Conservation (phyloP, 2,329 filamentous ascomycete species). For the Claviceps sorghi region DNA sequence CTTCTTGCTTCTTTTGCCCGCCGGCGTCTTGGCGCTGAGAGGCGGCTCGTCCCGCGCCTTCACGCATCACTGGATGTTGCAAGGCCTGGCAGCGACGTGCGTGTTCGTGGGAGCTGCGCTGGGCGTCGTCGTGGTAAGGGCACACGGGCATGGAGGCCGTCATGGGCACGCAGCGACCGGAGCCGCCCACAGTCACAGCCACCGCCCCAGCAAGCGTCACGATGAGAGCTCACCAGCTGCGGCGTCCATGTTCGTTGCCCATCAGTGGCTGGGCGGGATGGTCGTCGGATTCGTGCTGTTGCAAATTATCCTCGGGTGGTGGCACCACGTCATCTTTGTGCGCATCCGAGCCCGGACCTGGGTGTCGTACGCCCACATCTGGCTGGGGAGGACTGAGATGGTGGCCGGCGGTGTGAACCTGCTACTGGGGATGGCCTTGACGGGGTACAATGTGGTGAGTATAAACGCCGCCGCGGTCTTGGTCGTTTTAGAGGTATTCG, state of each 20-base stretch:
- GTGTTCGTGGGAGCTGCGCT: not conserved
- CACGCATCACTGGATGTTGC: not conserved
- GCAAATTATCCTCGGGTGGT: not conserved
- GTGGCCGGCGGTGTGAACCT: not conserved
- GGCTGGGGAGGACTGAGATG: not conserved
- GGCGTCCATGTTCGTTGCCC: not conserved
- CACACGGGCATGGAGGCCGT: not conserved
- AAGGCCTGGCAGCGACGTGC: not conserved
- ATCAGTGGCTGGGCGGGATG: not conserved
- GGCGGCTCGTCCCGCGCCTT: not conserved
- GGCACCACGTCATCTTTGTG: not conserved
- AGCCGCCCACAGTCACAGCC: too few species aligned
- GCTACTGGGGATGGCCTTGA: not conserved
- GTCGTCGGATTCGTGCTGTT: not conserved
- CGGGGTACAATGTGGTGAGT: not conserved
- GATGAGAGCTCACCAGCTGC: not conserved
- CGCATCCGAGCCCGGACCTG: not conserved
- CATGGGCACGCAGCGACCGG: not conserved
- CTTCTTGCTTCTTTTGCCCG: not conserved
- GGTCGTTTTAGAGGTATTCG: not conserved
- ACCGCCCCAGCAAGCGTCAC: not conserved
- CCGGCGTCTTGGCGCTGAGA: not conserved
- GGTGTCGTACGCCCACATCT: not conserved
- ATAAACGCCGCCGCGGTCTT: not conserved
- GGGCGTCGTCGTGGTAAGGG: not conserved